phyloP scores from a whole-genome alignment of 768 basidiomycete species.

The Calocera viscosa region DNA sequence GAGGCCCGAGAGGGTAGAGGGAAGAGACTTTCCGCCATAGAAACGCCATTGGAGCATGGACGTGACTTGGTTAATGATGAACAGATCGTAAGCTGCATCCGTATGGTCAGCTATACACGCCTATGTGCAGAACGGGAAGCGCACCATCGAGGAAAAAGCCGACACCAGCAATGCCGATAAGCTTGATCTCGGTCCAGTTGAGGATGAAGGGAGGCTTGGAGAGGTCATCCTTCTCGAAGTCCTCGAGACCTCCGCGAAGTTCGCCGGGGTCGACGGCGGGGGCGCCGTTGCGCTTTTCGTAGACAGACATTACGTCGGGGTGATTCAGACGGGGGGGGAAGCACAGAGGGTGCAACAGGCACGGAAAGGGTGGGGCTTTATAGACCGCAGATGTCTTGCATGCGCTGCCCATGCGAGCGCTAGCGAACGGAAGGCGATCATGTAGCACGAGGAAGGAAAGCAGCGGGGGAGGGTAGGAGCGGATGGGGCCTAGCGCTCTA shows the following conservation, averaged over 20 bases:
- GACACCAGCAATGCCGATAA: slow-evolving; percentile 13
- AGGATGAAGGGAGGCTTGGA: slow-evolving; percentile 25
- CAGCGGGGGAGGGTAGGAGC: no score
- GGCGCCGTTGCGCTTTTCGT: neutral
- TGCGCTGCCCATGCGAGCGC: no score
- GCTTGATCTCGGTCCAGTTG: slow-evolving; percentile 13
- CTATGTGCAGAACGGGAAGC: neutral
- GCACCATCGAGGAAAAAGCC: slow-evolving; percentile 16
- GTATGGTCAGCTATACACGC: neutral
- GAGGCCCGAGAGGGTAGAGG: slow-evolving; percentile 45
- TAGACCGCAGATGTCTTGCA: no score
- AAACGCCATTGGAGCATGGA: slow-evolving; percentile 5
- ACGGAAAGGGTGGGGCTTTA: no score
- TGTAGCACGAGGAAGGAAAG: no score
- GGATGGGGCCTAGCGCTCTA: no score
- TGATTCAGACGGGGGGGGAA: neutral
- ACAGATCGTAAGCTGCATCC: slow-evolving; percentile 11
- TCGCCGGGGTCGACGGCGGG: neutral
- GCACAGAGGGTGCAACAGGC: no score
- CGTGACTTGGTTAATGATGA: slow-evolving; percentile 13
- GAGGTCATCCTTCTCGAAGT: slow-evolving; percentile 26
- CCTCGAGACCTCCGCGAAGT: slow-evolving; percentile 14
- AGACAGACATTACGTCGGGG: neutral
- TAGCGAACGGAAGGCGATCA: no score
- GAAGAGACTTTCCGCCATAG: slow-evolving; percentile 34